Evolutionary conservation across 306 rosid genomes (phyloP), one percentile per base, ranked within the genome.

Genomic region (Castanopsis chinensis): DNA sequence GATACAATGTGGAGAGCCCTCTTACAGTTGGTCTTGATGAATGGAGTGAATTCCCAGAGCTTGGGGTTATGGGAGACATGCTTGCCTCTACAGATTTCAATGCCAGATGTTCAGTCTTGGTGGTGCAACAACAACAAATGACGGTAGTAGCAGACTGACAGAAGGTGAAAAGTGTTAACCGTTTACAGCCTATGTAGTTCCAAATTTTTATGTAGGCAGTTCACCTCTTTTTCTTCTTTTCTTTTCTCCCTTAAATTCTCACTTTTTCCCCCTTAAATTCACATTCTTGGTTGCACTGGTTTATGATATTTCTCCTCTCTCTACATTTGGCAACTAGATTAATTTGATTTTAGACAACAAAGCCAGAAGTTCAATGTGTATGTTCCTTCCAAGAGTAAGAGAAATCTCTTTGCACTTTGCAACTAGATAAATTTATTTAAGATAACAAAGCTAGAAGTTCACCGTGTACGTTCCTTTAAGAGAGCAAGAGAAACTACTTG

Each of bases 21-120:
- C 93, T 87, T 14, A 91, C 92, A 1, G 18, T 25, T 2, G 91
- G 97, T 13, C 78, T 93, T 14, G 60, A 75, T 18, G 89, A 89
- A 56, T 93, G 98, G 97, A 87, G 86, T 81, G 93, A 90, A 81
- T 90, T 80, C 69, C 92, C 91, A 0, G 90, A 93, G 72, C 89
- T 91, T 45, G 97, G 98, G 8, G 81, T 87, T 9, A 28, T 90
- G 1, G 97, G 94, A 6, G 94, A 91, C 58, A 19, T 91, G 80
- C 78, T 93, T 45, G 90, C 87, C 8, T 91, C 93, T 0, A 73
- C 88, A 54, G 94, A 83, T 76, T 68, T 88, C 4, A 69, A 57
- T 65, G 86, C 83, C 3, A 83, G 69, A 8, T 88, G 97, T 77
- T 89, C 89, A 5, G 84, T 90, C 0, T 78, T 91, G 41, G 81